Evolutionary conservation across 306 rosid genomes (phyloP), one percentile per base, ranked within the genome.

Genomic region (Biancaea sappan): DNA sequence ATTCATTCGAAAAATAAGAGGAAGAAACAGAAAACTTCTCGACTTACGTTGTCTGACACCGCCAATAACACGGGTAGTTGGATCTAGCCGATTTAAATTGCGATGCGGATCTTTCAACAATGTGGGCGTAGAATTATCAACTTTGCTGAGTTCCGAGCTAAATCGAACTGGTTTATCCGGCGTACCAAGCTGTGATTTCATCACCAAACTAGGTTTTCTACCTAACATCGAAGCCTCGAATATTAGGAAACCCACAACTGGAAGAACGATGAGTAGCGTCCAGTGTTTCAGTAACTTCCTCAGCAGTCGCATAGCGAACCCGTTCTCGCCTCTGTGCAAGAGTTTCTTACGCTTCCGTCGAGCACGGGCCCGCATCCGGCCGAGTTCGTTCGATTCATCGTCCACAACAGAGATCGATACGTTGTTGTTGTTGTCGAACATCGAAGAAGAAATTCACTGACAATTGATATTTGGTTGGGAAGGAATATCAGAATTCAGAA

Each of bases 21-120:
- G 61, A 35, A 52, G 28, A 28, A 3, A 32, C 18, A 22, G 19
- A 25, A 69, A 37, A 34, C 15, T 8, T 26, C 21, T 26, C 32
- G 6, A 91, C 92, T 88, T 83, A 92, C 98, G 98, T 75, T 90
- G 84, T 81, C 91, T 88, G 35, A 90, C 84, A 67, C 97, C 99
- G 9, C 68, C 80, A 40, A 92, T 86, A 44, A 90, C 87, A 71
- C 84, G 88, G 11, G 95, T 90, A 3, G 86, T 84, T 5, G 89
- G 91, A 81, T 88, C 92, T 65, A 94, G 87, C 72, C 91, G 91
- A 84, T 94, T 90, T 84, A 94, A 82, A 83, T 92, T 94, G 37
- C 80, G 77, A 0, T 82, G 81, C 1, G 80, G 19, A 32, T 82
- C 87, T 51, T 82, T 84, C 66, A 12, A 84, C 81, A 63, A 59